phyloP scores from a whole-genome alignment of 2,329 filamentous ascomycete species.

The Colletotrichum sublineola region DNA sequence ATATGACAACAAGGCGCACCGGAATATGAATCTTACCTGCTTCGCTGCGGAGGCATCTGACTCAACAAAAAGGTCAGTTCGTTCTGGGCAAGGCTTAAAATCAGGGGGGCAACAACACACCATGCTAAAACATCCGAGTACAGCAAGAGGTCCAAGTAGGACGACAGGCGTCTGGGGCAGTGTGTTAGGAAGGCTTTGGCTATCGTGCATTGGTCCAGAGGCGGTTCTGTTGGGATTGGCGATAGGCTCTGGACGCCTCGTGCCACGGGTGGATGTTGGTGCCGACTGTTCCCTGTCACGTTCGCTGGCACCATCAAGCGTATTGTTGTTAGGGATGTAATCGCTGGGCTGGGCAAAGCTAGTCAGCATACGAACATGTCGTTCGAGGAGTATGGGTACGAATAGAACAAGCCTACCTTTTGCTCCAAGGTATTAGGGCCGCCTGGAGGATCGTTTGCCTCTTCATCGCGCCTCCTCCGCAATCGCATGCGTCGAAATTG shows the following conservation, averaged over 20 bases:
- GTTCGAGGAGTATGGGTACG: background rate
- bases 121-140: background rate
- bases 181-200: no score
- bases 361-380: background rate
- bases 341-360: background rate
- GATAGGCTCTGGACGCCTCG: background rate
- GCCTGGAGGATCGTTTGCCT: background rate
- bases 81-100: background rate
- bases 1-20: background rate
- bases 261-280: background rate
- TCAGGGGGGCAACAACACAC: no score
- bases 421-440: background rate
- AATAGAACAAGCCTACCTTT: background rate
- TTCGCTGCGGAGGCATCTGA: background rate
- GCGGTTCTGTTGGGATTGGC: background rate
- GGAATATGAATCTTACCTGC: background rate
- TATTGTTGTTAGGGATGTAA: background rate
- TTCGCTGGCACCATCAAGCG: background rate
- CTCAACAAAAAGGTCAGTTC: background rate
- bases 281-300: background rate
- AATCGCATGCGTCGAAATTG: background rate
- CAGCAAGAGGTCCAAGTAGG: background rate
- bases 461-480: background rate
- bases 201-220: background rate
- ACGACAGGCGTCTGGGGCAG: no score